Conservation (phyloP, 805 yeast species). For the Schizosaccharomyces lindneri region DNA sequence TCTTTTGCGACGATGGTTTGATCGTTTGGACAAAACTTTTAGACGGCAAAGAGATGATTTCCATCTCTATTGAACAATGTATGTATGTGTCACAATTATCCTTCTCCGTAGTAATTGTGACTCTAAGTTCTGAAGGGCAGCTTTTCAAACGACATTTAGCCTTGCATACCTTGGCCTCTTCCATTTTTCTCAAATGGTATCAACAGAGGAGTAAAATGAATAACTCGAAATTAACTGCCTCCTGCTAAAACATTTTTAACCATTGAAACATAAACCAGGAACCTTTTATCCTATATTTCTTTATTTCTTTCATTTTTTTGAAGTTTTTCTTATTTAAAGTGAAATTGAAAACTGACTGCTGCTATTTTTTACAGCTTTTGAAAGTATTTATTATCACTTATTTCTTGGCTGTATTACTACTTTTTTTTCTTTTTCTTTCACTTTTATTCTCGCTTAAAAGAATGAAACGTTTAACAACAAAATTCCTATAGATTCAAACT, state of each 20-base stretch:
- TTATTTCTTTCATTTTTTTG: background rate
- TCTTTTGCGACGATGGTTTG: background rate
- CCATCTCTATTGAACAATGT: background rate
- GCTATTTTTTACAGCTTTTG: too few relatives aligned
- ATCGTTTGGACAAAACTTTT: background rate
- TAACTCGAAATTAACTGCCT: background rate
- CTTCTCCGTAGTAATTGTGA: background rate
- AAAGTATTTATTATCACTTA: too few relatives aligned
- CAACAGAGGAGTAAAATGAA: background rate
- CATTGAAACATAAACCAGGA: background rate
- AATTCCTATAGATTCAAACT: too few relatives aligned
- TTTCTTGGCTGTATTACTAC: too few relatives aligned
- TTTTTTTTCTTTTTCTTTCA: too few relatives aligned
- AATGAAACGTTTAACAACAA: too few relatives aligned
- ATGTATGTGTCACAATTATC: background rate
- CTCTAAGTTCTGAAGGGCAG: background rate
- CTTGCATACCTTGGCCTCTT: background rate
- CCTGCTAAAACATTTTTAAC: background rate
- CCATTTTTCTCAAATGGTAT: background rate
- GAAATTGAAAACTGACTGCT: too few relatives aligned
- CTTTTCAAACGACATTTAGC: background rate
- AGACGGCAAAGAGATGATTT: background rate
- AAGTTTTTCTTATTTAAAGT: too few relatives aligned
- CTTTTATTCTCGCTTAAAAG: too few relatives aligned
- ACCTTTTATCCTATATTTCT: background rate